Conservation (phyloP, 805 yeast genomes). For the Yarrowia sp. region DNA sequence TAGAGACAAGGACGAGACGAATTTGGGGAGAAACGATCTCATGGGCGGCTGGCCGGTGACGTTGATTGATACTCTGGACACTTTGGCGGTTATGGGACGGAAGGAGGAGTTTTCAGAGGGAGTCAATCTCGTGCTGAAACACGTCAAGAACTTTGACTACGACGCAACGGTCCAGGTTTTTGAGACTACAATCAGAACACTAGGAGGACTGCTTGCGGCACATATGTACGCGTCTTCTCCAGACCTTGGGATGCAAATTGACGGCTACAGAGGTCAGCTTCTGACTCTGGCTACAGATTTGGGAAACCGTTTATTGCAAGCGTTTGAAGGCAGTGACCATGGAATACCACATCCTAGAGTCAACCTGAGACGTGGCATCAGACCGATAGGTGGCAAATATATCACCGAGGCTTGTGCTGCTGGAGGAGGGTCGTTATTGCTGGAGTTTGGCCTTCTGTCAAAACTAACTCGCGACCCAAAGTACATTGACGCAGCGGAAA, state of each 20-base stretch:
- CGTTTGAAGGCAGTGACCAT: slow-evolving; percentile 56
- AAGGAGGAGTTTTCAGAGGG: slow-evolving; percentile 50
- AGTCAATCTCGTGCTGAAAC: slow-evolving; percentile 41
- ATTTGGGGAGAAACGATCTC: slow-evolving; percentile 71
- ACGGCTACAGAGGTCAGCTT: slow-evolving; percentile 66
- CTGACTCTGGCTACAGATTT: slow-evolving; percentile 67
- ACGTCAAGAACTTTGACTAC: slow-evolving; percentile 49
- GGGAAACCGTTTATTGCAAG: slow-evolving; percentile 66
- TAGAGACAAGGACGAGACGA: slow-evolving; percentile 55
- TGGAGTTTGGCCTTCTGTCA: slow-evolving; percentile 77
- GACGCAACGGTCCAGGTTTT: slow-evolving; percentile 81
- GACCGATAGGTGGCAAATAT: slow-evolving; percentile 29
- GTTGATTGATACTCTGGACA: slow-evolving; percentile 73
- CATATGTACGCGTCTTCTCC: slow-evolving; percentile 65
- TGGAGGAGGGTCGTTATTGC: slow-evolving; percentile 78
- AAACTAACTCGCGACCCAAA: slow-evolving; percentile 67
- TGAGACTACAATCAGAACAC: slow-evolving; percentile 74
- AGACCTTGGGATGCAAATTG: slow-evolving; percentile 43
- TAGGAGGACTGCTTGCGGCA: slow-evolving; percentile 78
- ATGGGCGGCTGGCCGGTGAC: slow-evolving; percentile 81
- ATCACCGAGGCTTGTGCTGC: slow-evolving; percentile 73
- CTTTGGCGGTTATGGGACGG: slow-evolving; percentile 70
- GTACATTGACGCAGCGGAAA: slow-evolving; percentile 59
- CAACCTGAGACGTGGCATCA: slow-evolving; percentile 56
- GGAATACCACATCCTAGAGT: slow-evolving; percentile 79